A percentile compares a stretch with the other conserved stretches of the same genome.
Evolutionary conservation across 1,139 yeast genomes (phyloP).

Genomic region (Yamadazyma triangularis): DNA sequence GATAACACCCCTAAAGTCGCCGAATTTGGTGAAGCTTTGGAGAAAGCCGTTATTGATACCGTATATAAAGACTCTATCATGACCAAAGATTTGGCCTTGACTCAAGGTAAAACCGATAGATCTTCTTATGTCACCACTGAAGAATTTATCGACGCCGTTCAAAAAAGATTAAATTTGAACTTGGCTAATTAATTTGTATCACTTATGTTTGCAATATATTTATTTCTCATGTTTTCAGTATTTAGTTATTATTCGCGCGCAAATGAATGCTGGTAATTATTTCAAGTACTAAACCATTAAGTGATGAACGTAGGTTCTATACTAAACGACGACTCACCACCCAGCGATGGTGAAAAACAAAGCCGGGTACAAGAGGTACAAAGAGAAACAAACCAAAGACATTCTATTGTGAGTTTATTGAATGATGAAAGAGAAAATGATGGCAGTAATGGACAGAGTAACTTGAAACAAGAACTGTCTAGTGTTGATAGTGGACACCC

Average conservation of each 20-base stretch:
- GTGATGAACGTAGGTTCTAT: conserved; percentile 47
- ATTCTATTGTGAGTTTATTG: conserved; percentile 43
- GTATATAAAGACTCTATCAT: conserved; percentile 80
- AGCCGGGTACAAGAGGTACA: conserved; percentile 3
- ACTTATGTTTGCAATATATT: too few species aligned
- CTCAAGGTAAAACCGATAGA: conserved; percentile 81
- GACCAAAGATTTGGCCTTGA: conserved; percentile 94
- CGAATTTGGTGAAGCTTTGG: conserved; percentile 71
- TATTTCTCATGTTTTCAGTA: too few species aligned
- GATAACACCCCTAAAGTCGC: conserved; percentile 83
- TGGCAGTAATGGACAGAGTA: too few species aligned
- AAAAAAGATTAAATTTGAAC: conserved; percentile 24
- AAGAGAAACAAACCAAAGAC: conserved; percentile 20
- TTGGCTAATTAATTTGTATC: neutral
- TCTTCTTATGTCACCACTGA: conserved; percentile 80
- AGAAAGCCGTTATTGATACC: conserved; percentile 80
- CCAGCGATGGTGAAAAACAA: conserved; percentile 15
- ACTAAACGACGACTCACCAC: conserved; percentile 39
- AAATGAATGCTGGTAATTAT: too few species aligned
- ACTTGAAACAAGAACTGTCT: conserved; percentile 24
- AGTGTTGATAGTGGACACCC: neutral
- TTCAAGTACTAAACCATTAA: too few species aligned
- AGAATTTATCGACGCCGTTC: conserved; percentile 83
- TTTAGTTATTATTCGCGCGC: too few species aligned
- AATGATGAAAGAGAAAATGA: conserved; percentile 29